Base-by-base conservation (phyloP, 768 basidiomycete genomes). In the Podaxis pistillaris region DNA sequence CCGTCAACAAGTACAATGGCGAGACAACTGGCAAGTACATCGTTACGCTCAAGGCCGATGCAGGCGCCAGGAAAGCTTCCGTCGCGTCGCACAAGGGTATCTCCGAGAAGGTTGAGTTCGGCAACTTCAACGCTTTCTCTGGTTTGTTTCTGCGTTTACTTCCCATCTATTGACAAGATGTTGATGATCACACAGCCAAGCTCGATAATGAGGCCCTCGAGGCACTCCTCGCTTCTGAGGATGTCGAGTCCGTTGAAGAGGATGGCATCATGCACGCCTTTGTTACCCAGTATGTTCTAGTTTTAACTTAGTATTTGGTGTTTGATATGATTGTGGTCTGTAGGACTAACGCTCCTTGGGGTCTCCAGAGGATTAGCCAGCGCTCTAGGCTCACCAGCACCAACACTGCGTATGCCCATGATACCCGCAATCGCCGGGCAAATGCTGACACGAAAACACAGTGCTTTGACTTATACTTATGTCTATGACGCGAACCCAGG, bases 291-390 rank as follows among this genome's bases (percentile, higher is more conserved):
- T 70, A 44, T 4, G 65, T 64, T 13, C 4, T 57, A 28, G 13
- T 13, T 49, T 41, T 57, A 3, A 7, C n/a, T n/a, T 44, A 15
- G 6, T 19, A 9, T 56, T 24, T 6, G 11, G 12, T 12, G 15
- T 15, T 54, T 17, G n/a, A 19, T 12, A 2, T 19, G 13, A 26
- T 2, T 17, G 44, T 36, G 15, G 26, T n/a, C 3, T 19, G 28
- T 24, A 75, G 73, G 62, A 69, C 67, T 17, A 68, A 77, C 62
- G 75, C 75, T 1, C 68, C 75, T 15, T 77, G 75, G 75, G 75
- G 75, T 17, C 63, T 77, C 40, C 59, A 68, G 28, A 60, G 75
- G 1, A 59, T 77, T n/a, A 72, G 66, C 63, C 67, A 67, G 13
- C 15, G 53, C 12, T 41, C 55, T 17, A 60, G 22, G 19, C 67